Conservation (phyloP, 192 early-diverging fungal species). For the Radiomyces spectabilis region DNA sequence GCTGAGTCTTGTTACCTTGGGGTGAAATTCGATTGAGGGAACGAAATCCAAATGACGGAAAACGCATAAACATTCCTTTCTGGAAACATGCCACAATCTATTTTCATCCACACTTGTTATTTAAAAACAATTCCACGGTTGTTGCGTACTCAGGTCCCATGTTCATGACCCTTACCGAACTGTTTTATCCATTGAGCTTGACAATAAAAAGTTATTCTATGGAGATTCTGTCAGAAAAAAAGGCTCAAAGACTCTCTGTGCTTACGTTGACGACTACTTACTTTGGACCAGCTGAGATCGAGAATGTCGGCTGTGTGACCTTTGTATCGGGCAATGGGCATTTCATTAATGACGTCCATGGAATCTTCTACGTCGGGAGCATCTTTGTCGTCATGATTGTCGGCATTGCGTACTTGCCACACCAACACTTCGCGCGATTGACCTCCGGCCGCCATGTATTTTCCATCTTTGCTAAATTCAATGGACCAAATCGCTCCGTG, state of each 20-base stretch:
- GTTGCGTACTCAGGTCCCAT: background rate
- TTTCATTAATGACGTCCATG: slow-evolving; percentile 42
- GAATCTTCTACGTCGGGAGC: slow-evolving; percentile 11
- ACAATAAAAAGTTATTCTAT: slow-evolving; percentile 67
- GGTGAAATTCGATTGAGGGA: slow-evolving; percentile 72
- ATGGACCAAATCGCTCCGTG: slow-evolving; percentile 58
- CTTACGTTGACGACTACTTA: slow-evolving; percentile 4
- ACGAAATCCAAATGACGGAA: slow-evolving; percentile 77
- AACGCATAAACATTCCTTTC: slow-evolving; percentile 65
- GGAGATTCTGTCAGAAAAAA: too few relatives aligned
- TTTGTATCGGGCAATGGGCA: slow-evolving; percentile 60
- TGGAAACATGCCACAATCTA: slow-evolving; percentile 72
- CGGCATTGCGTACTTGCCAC: slow-evolving; percentile 35
- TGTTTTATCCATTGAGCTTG: slow-evolving; percentile 74
- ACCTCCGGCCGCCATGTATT: slow-evolving; percentile 67
- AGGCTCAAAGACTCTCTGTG: slow-evolving; percentile 25
- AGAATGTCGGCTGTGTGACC: slow-evolving; percentile 69
- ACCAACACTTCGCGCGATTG: slow-evolving; percentile 61
- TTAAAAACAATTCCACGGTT: background rate
- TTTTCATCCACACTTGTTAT: background rate
- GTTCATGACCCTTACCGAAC: slow-evolving; percentile 42
- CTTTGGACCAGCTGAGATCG: slow-evolving; percentile 62
- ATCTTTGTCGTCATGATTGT: background rate
- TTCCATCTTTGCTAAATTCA: slow-evolving; percentile 68
- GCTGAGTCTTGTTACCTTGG: slow-evolving; percentile 24